phyloP scores from a whole-genome alignment of 2,329 filamentous ascomycete genomes.

The Nannizzia gypsea region DNA sequence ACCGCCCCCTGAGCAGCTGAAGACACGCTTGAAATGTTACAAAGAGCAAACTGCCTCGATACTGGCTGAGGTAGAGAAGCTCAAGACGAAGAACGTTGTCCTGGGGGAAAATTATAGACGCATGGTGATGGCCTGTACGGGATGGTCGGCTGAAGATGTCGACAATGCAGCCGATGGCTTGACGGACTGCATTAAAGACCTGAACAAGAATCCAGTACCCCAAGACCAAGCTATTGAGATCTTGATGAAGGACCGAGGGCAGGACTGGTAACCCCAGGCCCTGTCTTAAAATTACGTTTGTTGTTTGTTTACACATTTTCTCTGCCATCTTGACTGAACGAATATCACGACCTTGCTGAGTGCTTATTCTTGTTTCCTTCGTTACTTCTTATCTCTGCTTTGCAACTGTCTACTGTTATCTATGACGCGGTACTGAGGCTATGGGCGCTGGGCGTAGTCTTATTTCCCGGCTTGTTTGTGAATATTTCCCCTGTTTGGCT shows the following conservation, averaged over 20 bases:
- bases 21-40: slow-evolving; percentile 59
- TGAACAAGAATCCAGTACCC: slow-evolving; percentile 51
- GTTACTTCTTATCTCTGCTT: background rate
- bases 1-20: slow-evolving; percentile 50
- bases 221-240: slow-evolving; percentile 36
- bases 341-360: background rate
- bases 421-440: background rate
- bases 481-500: background rate
- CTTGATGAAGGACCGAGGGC: slow-evolving; percentile 34
- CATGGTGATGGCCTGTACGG: slow-evolving; percentile 77
- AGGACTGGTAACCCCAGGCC: slow-evolving; percentile 28
- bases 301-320: background rate
- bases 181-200: slow-evolving; percentile 66
- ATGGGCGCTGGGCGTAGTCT: background rate
- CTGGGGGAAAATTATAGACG: slow-evolving; percentile 78
- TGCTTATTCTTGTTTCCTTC: background rate
- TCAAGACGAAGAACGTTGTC: slow-evolving; percentile 70
- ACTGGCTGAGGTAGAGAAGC: slow-evolving; percentile 52
- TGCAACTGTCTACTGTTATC: background rate
- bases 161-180: slow-evolving; percentile 70
- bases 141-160: slow-evolving; percentile 63
- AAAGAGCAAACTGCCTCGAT: slow-evolving; percentile 56
- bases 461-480: background rate
- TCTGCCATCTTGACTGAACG: background rate
- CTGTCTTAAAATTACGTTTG: too few species aligned